Conservation (phyloP, 2,329 filamentous ascomycete species). For the Phialophora tarda region DNA sequence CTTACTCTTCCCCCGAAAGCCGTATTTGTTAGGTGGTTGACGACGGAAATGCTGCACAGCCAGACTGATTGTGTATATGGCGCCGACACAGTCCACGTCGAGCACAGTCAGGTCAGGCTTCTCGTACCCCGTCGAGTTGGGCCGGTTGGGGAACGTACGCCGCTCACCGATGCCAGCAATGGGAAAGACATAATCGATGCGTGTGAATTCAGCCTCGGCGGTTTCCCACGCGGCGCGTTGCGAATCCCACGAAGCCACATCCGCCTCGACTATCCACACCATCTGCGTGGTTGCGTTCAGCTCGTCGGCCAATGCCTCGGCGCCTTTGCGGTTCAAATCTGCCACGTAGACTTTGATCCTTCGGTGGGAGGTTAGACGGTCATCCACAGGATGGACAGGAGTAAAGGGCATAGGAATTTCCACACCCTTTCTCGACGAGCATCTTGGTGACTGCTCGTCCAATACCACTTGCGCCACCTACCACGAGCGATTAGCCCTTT, state of each 20-base stretch:
- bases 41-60: constrained; percentile 53
- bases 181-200: constrained; percentile 49
- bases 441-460: constrained; percentile 40
- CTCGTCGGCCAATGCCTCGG: too few relatives aligned
- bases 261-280: constrained; percentile 8
- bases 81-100: constrained; percentile 50
- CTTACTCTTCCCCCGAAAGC: too few relatives aligned
- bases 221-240: constrained; percentile 43
- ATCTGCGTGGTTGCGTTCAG: too few relatives aligned
- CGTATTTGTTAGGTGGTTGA: constrained; percentile 23
- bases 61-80: constrained; percentile 49
- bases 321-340: too few relatives aligned
- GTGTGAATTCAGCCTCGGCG: constrained; percentile 42
- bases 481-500: not conserved
- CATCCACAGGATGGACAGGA: too few relatives aligned
- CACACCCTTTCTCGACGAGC: constrained; percentile 38
- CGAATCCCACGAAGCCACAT: constrained; percentile 31
- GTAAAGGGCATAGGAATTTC: not conserved
- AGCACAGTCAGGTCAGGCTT: constrained; percentile 48
- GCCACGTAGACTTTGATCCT: too few relatives aligned
- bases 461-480: constrained; percentile 41
- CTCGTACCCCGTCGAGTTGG: constrained; percentile 39
- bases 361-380: too few relatives aligned
- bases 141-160: constrained; percentile 42
- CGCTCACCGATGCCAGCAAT: constrained; percentile 51